Evolutionary conservation across 2,329 filamentous ascomycete genomes (phyloP).

Genomic region (Pseudogymnoascus sp.): DNA sequence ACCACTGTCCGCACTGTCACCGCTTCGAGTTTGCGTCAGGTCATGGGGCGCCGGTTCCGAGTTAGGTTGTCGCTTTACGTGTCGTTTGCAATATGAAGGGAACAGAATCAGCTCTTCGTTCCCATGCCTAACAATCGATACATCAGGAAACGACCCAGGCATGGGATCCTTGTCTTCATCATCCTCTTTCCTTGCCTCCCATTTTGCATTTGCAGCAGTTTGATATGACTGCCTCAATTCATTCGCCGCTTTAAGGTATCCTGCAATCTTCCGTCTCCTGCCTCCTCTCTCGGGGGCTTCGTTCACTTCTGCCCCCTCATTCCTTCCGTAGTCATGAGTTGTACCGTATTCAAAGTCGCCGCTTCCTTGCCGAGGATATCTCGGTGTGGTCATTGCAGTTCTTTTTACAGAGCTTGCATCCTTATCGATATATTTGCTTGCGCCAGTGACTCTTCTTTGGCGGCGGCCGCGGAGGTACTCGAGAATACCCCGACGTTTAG

Average conservation of each 20-base stretch:
- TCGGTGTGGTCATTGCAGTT: constrained; percentile 26
- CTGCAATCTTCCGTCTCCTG: constrained; percentile 71
- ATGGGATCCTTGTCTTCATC: constrained; percentile 46
- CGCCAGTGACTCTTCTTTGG: constrained; percentile 17
- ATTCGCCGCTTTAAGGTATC: constrained; percentile 64
- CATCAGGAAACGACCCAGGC: constrained; percentile 75
- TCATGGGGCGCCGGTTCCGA: constrained; percentile 25
- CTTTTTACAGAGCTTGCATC: constrained; percentile 25
- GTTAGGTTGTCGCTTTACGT: constrained; percentile 25
- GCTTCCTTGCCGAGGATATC: constrained; percentile 18
- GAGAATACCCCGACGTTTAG: constrained; percentile 40
- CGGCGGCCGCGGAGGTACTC: constrained; percentile 35
- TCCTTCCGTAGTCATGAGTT: constrained; percentile 18
- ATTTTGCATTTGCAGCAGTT: constrained; percentile 42
- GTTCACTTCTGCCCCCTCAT: constrained; percentile 31
- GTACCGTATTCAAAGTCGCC: constrained; percentile 14
- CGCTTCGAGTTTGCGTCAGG: constrained; percentile 24
- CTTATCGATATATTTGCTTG: constrained; percentile 14
- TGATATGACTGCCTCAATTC: constrained; percentile 63
- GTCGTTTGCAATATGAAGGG: constrained; percentile 74
- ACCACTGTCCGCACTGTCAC: constrained; percentile 44
- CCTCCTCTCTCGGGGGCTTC: constrained; percentile 53
- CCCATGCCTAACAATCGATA: constrained; percentile 70
- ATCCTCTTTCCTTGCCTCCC: constrained; percentile 37
- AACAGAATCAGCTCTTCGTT: constrained; percentile 93